Evolutionary conservation across 768 basidiomycete species (phyloP).

Genomic region (Mrakia frigida): DNA sequence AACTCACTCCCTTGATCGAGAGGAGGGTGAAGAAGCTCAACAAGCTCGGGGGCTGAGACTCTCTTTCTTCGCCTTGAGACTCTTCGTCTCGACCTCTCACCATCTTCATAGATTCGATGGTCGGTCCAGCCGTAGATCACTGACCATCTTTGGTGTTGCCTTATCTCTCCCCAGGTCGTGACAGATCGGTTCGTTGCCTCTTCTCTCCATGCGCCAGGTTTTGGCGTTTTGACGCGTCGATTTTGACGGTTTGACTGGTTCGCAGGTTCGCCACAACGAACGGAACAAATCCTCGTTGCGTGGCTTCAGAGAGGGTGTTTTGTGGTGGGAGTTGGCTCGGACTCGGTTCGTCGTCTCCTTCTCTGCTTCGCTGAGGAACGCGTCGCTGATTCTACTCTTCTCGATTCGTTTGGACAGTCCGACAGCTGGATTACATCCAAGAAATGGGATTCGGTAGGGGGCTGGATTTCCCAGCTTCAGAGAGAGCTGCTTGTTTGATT

Average conservation of each 20-base stretch:
- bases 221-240: too few species aligned
- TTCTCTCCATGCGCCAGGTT: neutral
- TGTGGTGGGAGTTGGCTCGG: conserved; percentile 24
- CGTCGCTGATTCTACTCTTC: neutral
- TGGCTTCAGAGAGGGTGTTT: neutral
- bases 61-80: too few species aligned
- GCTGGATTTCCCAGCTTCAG: too few species aligned
- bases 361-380: neutral
- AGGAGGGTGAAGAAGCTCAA: too few species aligned
- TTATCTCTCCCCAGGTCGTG: neutral
- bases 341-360: conserved; percentile 2
- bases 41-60: too few species aligned
- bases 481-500: neutral
- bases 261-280: conserved; percentile 15
- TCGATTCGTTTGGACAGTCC: conserved; percentile 2
- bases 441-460: conserved; percentile 28
- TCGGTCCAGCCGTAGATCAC: neutral
- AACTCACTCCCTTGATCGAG: too few species aligned
- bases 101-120: neutral
- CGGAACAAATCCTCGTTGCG: conserved; percentile 9
- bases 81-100: too few species aligned
- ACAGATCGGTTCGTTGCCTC: conserved; percentile 8
- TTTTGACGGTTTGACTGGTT: too few species aligned
- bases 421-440: conserved; percentile 30
- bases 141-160: neutral